Evolutionary conservation across 306 rosid species (phyloP).

Genomic region (Lupinus albus): DNA sequence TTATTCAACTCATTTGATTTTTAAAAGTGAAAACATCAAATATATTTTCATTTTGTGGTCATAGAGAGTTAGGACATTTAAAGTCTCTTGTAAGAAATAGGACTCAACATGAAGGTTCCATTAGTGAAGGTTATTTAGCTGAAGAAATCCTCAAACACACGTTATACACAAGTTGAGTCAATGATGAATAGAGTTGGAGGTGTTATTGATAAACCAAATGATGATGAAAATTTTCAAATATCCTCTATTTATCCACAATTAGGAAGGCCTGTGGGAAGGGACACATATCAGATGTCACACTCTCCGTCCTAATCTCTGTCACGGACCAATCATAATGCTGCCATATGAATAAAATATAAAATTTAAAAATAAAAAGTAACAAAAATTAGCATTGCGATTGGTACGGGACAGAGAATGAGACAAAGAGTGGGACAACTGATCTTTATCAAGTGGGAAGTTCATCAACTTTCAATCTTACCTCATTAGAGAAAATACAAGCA

Average conservation of each 20-base stretch:
- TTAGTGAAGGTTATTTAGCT: background rate
- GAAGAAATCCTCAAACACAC: background rate
- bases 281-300: no score
- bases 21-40: no score
- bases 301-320: no score
- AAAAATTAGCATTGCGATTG: no score
- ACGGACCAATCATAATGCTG: no score
- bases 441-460: background rate
- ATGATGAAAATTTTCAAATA: background rate
- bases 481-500: background rate
- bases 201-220: background rate
- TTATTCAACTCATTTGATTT: no score
- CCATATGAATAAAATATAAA: no score
- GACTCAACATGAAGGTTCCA: background rate
- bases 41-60: no score
- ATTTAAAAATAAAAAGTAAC: no score
- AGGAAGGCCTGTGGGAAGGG: background rate
- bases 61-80: background rate
- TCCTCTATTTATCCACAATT: background rate
- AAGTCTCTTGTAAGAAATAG: background rate
- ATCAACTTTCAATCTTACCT: background rate
- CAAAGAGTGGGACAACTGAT: no score
- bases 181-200: background rate
- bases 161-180: background rate
- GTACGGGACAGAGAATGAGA: no score